Percentiles rank a stretch among this genome's conserved stretches.
phyloP scores from a whole-genome alignment of 768 basidiomycete species.

The Leccinum truebloodii region DNA sequence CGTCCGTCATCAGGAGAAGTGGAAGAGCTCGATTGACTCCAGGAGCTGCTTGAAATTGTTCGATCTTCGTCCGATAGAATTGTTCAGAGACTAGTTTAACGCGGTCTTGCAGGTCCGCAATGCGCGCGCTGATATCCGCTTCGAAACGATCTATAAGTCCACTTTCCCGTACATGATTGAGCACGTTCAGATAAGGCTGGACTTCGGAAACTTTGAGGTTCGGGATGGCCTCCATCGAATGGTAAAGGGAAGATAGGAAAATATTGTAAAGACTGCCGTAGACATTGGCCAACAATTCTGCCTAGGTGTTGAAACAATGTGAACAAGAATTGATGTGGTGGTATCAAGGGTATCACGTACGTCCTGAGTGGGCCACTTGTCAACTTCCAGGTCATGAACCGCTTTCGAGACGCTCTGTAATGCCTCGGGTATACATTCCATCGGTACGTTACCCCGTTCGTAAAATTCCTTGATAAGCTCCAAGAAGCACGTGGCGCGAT shows the following conservation, averaged over 20 bases:
- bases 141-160: slow-evolving; percentile 72
- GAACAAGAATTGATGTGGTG: slow-evolving; percentile 5
- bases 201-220: slow-evolving; percentile 72
- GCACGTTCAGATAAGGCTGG: slow-evolving; percentile 59
- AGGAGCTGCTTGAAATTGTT: slow-evolving; percentile 63
- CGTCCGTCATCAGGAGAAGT: slow-evolving; percentile 80
- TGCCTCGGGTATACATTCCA: slow-evolving; percentile 94
- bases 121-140: slow-evolving; percentile 67
- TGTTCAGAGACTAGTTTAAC: slow-evolving; percentile 59
- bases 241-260: slow-evolving; percentile 83
- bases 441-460: slow-evolving; percentile 85
- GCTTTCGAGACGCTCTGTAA: slow-evolving; percentile 71
- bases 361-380: slow-evolving; percentile 80
- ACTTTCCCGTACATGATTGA: slow-evolving; percentile 71
- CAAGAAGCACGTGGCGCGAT: slow-evolving; percentile 78
- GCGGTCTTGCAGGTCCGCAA: slow-evolving; percentile 67
- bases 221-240: slow-evolving; percentile 76
- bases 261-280: slow-evolving; percentile 82
- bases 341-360: slow-evolving; percentile 47
- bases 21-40: slow-evolving; percentile 84
- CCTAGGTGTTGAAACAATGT: slow-evolving; percentile 38
- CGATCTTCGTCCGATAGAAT: slow-evolving; percentile 63
- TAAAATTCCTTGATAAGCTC: slow-evolving; percentile 85
- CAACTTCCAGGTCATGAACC: slow-evolving; percentile 65
- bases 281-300: slow-evolving; percentile 64